A percentile compares a stretch with the other conserved stretches of the same genome.
These are phyloP conservation scores for Boletus sp. DNA, from an alignment of 768 basidiomycete genomes.

Conservation along the genomic window DNA sequence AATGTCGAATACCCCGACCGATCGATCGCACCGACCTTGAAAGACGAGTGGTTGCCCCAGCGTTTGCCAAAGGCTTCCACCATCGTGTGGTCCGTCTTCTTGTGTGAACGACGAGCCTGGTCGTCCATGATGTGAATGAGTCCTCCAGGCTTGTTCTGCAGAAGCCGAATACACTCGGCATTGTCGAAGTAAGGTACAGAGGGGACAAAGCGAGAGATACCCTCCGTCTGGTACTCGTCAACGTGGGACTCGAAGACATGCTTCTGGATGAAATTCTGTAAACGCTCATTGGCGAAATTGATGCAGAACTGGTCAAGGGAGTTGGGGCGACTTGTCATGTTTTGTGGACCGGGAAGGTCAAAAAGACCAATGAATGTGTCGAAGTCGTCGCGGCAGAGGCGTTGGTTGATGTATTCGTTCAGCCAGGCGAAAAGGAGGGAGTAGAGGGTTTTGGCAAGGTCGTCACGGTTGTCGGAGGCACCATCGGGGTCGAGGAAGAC, in stretches of 20 bases:
- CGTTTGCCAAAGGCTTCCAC: conserved; percentile 91
- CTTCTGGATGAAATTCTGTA: conserved; percentile 81
- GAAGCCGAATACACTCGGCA: conserved; percentile 79
- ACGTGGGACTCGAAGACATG: conserved; percentile 78
- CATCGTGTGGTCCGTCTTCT: conserved; percentile 94
- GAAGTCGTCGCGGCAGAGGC: conserved; percentile 92
- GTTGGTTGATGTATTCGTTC: conserved; percentile 94
- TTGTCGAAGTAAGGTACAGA: conserved; percentile 86
- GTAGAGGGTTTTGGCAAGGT: conserved; percentile 91
- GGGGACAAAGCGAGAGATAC: conserved; percentile 68
- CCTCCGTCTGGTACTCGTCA: conserved; percentile 82
- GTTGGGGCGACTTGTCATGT: conserved; percentile 83
- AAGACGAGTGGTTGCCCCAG: conserved; percentile 91
- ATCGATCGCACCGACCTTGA: conserved; percentile 78
- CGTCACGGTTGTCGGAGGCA: conserved; percentile 89
- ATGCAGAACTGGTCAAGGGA: conserved; percentile 95
- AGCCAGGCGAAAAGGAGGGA: conserved; percentile 95
- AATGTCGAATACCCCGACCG: conserved; percentile 83
- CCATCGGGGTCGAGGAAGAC: conserved; percentile 95
- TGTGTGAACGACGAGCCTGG: conserved; percentile 79
- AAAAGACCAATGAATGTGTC: conserved; percentile 89
- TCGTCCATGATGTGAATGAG: conserved; percentile 98
- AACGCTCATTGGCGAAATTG: conserved; percentile 93
- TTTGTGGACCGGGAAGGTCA: conserved; percentile 92
- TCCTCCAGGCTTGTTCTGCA: conserved; percentile 87